Evolutionary conservation across 257 asterid genomes (phyloP), one percentile per base, ranked within the genome.

Genomic region (Primulina huaijiensis): DNA sequence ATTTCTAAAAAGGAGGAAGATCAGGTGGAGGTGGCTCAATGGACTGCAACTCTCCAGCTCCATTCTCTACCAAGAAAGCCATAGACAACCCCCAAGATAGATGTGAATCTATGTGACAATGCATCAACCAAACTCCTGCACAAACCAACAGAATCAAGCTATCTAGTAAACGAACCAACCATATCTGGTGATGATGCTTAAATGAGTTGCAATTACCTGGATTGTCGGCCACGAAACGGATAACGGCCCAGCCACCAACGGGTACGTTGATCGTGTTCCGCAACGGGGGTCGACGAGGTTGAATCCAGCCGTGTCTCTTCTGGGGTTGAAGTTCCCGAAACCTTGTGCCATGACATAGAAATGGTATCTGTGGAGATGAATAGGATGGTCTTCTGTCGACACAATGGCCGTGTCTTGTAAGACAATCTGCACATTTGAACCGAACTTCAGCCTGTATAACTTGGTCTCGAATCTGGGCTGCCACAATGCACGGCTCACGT

Each of bases 81-180:
- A 85, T 88, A 7, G 71, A 89, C 70, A 88, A 66, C 10, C 92
- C 96, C 90, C 89, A 82, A 8, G 77, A 19, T 3, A 86, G 72
- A 86, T 88, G 96, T 16, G 88, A 82, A 69, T 88, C 95, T 57
- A 88, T 84, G 82, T 88, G 95, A 65, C 95, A 88, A 29, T 88
- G 95, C 85, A 88, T 75, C 73, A 88, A 63, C 96, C 96, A 88
- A 65, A 88, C 89, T 66, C 96, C 96, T 88, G 79, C 19, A 0
- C 25, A 21, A 30, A 62, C 34, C 69, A 58, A 17, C 30, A 37
- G 27, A 68, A 65, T 33, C 56, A 74, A 23, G 56, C 5, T 0
- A 23, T 56, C 5, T 1, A 29, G 21, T 30, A 46, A 46, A n/a
- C 30, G 35, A 53, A 68, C 33, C 9, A 53, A 1, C 46, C 30